Percentiles rank a stretch among this genome's conserved stretches.
These are phyloP conservation scores for Globisporangium paddicum DNA, from an alignment of 352 stramenopile species.

Conservation along the genomic window DNA sequence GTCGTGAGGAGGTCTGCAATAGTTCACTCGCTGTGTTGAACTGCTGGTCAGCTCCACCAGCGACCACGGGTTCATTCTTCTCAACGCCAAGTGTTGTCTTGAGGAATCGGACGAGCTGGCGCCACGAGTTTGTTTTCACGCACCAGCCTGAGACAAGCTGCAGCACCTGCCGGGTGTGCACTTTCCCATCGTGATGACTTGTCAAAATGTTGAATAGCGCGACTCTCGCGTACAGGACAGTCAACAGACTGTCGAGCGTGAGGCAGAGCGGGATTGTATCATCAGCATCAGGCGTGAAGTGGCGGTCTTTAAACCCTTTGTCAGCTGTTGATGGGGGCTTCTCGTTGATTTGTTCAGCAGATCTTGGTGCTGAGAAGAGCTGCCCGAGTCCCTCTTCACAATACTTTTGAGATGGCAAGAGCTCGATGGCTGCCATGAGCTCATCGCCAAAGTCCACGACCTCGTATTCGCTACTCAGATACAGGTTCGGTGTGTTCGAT, in stretches of 20 bases:
- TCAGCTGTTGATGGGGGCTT: background rate
- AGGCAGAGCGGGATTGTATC: slow-evolving; percentile 28
- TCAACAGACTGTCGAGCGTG: slow-evolving; percentile 21
- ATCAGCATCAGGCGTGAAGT: background rate
- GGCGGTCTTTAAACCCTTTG: background rate
- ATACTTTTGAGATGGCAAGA: background rate
- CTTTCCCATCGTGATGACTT: background rate
- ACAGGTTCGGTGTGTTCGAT: slow-evolving; percentile 1
- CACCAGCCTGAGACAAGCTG: slow-evolving; percentile 17
- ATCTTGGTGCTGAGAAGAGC: background rate
- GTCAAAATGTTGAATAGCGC: slow-evolving; percentile 23
- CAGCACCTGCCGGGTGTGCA: slow-evolving; percentile 6
- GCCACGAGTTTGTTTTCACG: slow-evolving; percentile 8
- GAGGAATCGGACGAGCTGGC: slow-evolving; percentile 21
- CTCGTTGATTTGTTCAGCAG: background rate
- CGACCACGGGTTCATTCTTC: slow-evolving; percentile 10
- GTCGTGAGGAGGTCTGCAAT: background rate
- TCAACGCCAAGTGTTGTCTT: slow-evolving; percentile 22
- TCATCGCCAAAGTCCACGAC: slow-evolving; percentile 2
- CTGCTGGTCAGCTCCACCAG: background rate
- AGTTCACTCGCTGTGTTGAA: background rate
- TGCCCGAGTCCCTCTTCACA: background rate
- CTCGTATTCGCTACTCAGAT: slow-evolving; percentile 19
- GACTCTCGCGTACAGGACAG: slow-evolving; percentile 27
- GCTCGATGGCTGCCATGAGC: background rate